These are phyloP conservation scores for Elsinoe perseae DNA, from an alignment of 2,329 filamentous ascomycete genomes.

Conservation along the genomic window DNA sequence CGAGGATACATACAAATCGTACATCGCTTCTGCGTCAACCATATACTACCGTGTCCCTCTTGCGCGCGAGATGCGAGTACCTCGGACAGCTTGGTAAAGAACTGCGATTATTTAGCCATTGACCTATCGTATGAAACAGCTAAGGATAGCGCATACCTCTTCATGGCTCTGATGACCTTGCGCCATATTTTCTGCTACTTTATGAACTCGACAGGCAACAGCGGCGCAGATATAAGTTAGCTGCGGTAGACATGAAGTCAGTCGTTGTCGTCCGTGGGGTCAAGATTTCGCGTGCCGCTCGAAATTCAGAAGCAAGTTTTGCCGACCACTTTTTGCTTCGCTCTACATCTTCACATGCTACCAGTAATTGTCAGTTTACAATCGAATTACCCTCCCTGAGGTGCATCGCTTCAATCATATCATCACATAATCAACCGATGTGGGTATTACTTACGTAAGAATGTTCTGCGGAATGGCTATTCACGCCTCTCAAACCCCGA, in stretches of 20 bases:
- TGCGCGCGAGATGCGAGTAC: constrained; percentile 61
- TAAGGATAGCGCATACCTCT: constrained; percentile 41
- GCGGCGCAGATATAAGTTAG: neutral
- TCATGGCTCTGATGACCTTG: constrained; percentile 52
- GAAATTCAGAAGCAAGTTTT: neutral
- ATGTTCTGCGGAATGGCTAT: neutral
- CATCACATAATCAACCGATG: neutral
- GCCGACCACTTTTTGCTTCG: neutral
- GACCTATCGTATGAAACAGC: neutral
- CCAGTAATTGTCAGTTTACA: too few species aligned
- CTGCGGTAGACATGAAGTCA: neutral
- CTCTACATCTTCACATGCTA: neutral
- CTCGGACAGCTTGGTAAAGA: constrained; percentile 60
- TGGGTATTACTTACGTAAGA: neutral
- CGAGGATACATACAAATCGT: constrained; percentile 26
- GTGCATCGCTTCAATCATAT: too few species aligned
- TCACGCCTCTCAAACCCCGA: neutral
- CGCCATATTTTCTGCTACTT: constrained; percentile 33
- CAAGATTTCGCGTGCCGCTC: neutral
- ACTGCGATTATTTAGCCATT: constrained; percentile 44
- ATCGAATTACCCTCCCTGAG: too few species aligned
- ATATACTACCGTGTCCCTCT: constrained; percentile 65
- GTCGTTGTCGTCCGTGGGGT: neutral
- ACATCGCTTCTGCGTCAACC: constrained; percentile 71
- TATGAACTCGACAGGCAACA: too few species aligned